Base-by-base conservation (phyloP, 2,329 filamentous ascomycete genomes). In the Magnaporthiopsis incrustans region DNA sequence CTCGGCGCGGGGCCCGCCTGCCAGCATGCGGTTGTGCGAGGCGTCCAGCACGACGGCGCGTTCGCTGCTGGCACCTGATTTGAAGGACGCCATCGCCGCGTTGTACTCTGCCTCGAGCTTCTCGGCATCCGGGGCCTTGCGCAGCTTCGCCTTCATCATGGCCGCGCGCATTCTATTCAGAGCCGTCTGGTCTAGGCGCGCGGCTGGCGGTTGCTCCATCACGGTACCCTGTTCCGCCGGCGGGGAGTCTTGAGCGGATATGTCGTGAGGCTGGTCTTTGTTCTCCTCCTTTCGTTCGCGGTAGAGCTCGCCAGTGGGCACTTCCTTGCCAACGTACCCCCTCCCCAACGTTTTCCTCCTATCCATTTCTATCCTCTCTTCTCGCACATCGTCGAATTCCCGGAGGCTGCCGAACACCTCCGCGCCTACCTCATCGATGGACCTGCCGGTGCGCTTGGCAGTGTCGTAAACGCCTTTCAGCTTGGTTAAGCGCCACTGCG, bases 401-500 rank as follows among this genome's bases (percentile, higher is more conserved):
- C 88, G 84, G 22, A 99, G 73, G 68, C 86, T 87, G 2, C 93
- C 94, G 71, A 90, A 97, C 15, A 91, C 84, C 69, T 97, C 90
- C 53, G 90, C 70, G 0, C 93, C 95, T 61, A 98, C 80, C 1
- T 96, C 91, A 8, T 98, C 94, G 0, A 96, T 81, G 0, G 85
- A 71, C n/a, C 82, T 82, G 0, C 87, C 88, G 0, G 81, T 87
- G 70, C 95, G 88, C 69, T 96, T 83, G 0, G 92, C 91, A 63
- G 88, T 84, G 32, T 85, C 84, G 74, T 96, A 97, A 2, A 97
- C 91, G 14, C 87, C 89, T 68, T 90, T 92, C 38, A 99, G 84
- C 75, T 93, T 97, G 7, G 89, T 96, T 93, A 99, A 97, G 61
- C 96, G 88, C 95, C 96, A 99, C 70, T 92, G 86, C 18, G 93